These are phyloP conservation scores for Phytophthora citricola DNA, from an alignment of 352 stramenopile species.

Conservation along the genomic window DNA sequence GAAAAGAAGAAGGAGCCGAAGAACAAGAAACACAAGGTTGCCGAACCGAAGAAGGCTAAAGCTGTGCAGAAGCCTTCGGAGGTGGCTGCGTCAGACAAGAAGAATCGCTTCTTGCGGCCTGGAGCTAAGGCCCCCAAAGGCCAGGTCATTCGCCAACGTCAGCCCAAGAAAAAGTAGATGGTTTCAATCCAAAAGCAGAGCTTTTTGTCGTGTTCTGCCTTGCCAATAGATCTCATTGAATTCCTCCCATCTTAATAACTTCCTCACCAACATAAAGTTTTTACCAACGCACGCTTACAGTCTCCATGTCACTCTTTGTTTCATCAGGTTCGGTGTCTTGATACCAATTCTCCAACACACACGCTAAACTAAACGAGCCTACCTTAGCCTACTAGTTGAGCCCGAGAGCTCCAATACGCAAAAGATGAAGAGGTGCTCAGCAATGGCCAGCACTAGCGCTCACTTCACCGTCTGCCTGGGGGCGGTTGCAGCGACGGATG, in stretches of 20 bases:
- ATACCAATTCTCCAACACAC: conserved; percentile 45
- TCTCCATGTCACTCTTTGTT: conserved; percentile 33
- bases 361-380: conserved; percentile 45
- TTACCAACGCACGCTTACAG: conserved; percentile 2
- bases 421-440: conserved; percentile 34
- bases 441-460: conserved; percentile 28
- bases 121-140: conserved; percentile 54
- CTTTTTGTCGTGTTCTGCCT: conserved; percentile 24
- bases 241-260: not conserved
- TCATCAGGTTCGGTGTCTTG: conserved; percentile 36
- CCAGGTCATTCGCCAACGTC: conserved; percentile 63
- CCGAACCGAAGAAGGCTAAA: conserved; percentile 15
- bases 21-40: conserved; percentile 59
- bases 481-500: conserved; percentile 74
- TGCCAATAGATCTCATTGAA: conserved; percentile 36
- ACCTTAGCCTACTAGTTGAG: conserved; percentile 41
- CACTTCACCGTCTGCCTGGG: conserved; percentile 64
- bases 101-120: conserved; percentile 55
- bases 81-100: conserved; percentile 74
- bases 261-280: not conserved
- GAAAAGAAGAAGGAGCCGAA: conserved; percentile 42
- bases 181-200: conserved; percentile 19
- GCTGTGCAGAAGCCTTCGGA: conserved; percentile 59
- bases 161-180: conserved; percentile 54
- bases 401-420: conserved; percentile 31